Evolutionary conservation across 2,329 filamentous ascomycete genomes (phyloP), one percentile per base, ranked within the genome.

Genomic region (Clonostachys rhizophaga): DNA sequence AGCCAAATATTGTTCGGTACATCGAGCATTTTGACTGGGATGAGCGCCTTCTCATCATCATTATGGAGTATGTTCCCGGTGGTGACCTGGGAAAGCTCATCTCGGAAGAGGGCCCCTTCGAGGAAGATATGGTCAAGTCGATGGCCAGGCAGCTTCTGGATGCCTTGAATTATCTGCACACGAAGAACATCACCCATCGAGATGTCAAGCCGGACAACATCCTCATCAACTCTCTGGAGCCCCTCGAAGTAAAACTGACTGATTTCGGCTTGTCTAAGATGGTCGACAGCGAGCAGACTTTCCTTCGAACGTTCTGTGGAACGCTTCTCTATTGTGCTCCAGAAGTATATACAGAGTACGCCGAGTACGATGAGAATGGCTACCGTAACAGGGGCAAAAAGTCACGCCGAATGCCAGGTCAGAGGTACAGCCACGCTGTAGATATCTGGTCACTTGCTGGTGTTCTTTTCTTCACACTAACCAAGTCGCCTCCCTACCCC

Each of bases 151-250:
- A 95, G 63, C 79, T 97, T 35, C 70, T 96, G 40, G 81, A 86
- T 55, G 92, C 92, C 3, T 71, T 99, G 45, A 83, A 83, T 33
- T 96, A 99, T 63, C 75, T 99, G 9, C 94, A 99, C 64, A 74
- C 77, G 46, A 86, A 87, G 57, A 90, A 87, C 60, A 96, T 99
- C 56, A 97, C 92, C 0, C 94, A 99, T 67, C 87, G 94, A n/a
- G 94, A 99, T 65, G 91, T 99, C 60, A 99, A 99, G 63, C 94
- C 94, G 0, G 94, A 99, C 72, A 99, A 99, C 59, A 96, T 99
- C 50, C 75, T 99, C 39, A 88, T 97, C 54, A 76, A 84, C 11
- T 85, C 83, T 1, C 63, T 81, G 10, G 73, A 85, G 6, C 91
- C 91, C 0, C 80, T 96, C 43, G 75, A 81, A 13, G 86, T 97